Evolutionary conservation across 176 grass and related monocot species (phyloP).

Genomic region (Lolium perenne): DNA sequence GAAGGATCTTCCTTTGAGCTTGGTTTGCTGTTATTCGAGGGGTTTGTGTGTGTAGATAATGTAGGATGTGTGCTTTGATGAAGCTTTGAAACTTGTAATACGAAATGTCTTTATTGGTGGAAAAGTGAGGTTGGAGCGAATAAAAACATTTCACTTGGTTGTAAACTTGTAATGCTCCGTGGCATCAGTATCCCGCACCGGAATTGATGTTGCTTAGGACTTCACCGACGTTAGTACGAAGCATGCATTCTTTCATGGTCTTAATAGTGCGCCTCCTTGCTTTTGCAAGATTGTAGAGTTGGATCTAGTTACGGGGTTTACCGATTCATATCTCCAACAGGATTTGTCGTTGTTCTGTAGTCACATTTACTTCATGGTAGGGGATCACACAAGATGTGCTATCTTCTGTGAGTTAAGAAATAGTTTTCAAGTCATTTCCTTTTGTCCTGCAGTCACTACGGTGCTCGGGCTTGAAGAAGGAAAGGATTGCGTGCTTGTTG

Average conservation of each 20-base stretch:
- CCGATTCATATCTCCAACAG: background rate
- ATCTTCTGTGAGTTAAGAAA: background rate
- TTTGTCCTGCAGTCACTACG: constrained; percentile 70
- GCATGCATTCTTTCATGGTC: no score
- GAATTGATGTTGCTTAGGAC: background rate
- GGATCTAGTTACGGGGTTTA: background rate
- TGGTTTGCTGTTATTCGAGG: background rate
- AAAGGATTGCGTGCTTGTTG: constrained; percentile 91
- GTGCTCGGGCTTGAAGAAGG: constrained; percentile 92
- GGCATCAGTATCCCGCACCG: background rate
- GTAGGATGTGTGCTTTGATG: background rate
- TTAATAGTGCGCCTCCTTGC: background rate
- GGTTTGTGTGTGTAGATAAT: background rate
- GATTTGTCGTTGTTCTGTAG: background rate
- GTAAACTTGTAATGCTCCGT: constrained; percentile 14
- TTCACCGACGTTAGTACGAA: no score
- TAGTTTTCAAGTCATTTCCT: constrained; percentile 19
- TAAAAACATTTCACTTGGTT: background rate
- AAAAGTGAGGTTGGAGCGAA: background rate
- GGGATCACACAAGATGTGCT: background rate
- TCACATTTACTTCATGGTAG: background rate
- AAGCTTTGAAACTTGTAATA: background rate
- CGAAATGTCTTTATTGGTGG: background rate
- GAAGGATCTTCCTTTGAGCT: background rate
- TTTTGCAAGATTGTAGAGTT: constrained; percentile 1